Evolutionary conservation across 257 asterid species (phyloP), one percentile per base, ranked within the genome.

Genomic region (Salvia miltiorrhiza): DNA sequence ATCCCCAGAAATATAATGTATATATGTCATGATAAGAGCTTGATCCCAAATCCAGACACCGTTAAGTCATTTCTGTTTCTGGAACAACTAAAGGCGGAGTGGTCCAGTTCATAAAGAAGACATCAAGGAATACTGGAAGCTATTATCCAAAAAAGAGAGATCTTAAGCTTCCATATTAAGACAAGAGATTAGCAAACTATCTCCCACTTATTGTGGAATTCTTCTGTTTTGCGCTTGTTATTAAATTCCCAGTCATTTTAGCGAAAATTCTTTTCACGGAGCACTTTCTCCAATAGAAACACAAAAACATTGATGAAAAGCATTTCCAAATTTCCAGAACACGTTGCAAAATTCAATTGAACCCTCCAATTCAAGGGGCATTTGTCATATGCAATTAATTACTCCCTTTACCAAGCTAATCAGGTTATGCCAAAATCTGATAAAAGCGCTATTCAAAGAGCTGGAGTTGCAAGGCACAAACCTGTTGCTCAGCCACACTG

Each of bases 401-500:
- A 19, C 48, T 69, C 58, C 23, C 66, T 33, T 49, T 8, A 58
- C 45, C 44, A 57, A 16, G 17, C 37, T 20, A 16, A 44, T 16
- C 12, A 67, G 10, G 30, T n/a, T 14, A 67, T 44, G 20, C 11
- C 7, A 12, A 16, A 61, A 40, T 59, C 32, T 61, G 60, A 47
- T 32, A 55, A 64, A 44, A 45, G 68, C 54, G 63, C 23, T 2
- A 73, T 59, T 50, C 56, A 40, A 65, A 69, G 39, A 35, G 73
- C 35, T 58, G 32, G 50, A 68, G 47, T 48, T 57, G 75, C 65
- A 76, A 54, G 54, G 59, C 40, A 65, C 81, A 53, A 84, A 94
- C 99, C 99, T 94, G 97, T 80, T 91, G 93, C 82, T 79, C 99
- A 3, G 95, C 78, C 66, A 94, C 99, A 63, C 96, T 94, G 85